A percentile compares a stretch with the other conserved stretches of the same genome.
Conservation (phyloP, 2,329 filamentous ascomycete genomes). For the Colletotrichum costaricense region DNA sequence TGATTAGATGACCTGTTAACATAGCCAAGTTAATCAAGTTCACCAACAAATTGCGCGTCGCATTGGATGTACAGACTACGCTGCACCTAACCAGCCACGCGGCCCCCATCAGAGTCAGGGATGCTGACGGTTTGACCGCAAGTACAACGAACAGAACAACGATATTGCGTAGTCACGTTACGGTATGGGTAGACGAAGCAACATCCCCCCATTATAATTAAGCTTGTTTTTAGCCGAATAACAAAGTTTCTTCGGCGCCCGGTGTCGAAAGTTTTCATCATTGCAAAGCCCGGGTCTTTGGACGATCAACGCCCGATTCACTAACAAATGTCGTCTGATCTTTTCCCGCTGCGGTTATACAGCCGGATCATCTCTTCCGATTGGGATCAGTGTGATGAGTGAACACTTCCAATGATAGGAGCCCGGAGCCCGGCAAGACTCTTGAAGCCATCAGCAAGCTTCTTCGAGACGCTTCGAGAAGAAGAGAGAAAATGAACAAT, state of each 20-base stretch:
- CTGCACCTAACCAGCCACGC: conserved; percentile 12
- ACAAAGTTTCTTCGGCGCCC: neutral
- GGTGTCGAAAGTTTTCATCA: neutral
- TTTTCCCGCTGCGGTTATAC: neutral
- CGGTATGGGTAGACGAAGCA: neutral
- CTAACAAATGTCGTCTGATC: neutral
- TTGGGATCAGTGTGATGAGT: neutral
- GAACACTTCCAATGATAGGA: neutral
- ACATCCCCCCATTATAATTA: neutral
- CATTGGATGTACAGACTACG: neutral
- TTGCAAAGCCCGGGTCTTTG: neutral
- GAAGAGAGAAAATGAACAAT: neutral
- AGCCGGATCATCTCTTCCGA: too few species aligned
- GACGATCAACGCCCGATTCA: neutral
- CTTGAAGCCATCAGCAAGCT: neutral
- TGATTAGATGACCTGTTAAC: neutral
- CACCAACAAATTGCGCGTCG: neutral
- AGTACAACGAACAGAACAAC: neutral
- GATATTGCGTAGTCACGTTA: neutral
- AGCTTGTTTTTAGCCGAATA: conserved; percentile 21
- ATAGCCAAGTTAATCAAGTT: neutral
- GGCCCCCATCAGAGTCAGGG: neutral
- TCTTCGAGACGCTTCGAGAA: neutral
- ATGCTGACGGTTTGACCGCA: neutral
- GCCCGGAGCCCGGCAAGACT: too few species aligned